These are phyloP conservation scores for Fraxinus xanthoxyloides DNA, from an alignment of 305 asterid genomes.

Conservation along the genomic window DNA sequence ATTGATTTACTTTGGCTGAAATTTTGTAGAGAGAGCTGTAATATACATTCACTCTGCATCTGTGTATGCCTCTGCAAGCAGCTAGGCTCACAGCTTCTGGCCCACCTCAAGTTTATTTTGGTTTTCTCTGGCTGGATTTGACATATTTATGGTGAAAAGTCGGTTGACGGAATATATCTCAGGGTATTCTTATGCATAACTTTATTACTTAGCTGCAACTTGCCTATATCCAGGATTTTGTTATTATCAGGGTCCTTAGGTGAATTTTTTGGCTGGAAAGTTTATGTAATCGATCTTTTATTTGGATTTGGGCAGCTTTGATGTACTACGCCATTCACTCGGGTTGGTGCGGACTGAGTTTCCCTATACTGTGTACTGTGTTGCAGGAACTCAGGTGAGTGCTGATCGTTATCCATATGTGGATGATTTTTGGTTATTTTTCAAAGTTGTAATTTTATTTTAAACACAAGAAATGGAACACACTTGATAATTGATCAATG, in stretches of 20 bases:
- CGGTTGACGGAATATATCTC: neutral
- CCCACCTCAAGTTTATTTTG: neutral
- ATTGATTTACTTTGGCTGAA: no score
- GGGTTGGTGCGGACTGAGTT: slow-evolving; percentile 87
- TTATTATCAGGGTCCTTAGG: neutral
- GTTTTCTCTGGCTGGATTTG: neutral
- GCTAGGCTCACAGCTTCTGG: neutral
- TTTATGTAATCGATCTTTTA: slow-evolving; percentile 14
- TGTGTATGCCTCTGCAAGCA: neutral
- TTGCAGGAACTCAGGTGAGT: slow-evolving; percentile 88
- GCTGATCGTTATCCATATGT: neutral
- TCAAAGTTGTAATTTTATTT: neutral
- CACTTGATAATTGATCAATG: neutral
- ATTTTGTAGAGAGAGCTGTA: no score
- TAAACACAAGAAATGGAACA: neutral
- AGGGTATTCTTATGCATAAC: neutral
- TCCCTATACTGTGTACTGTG: slow-evolving; percentile 73
- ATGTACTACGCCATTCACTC: slow-evolving; percentile 71
- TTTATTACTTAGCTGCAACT: neutral
- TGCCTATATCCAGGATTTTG: neutral
- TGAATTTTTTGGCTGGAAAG: neutral
- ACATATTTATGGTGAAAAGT: neutral
- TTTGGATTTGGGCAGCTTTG: slow-evolving; percentile 53
- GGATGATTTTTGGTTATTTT: neutral
- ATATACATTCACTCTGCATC: neutral